Percentiles rank a stretch among this genome's conserved stretches.
Conservation (phyloP, 352 stramenopile species). For the Globisporangium middletonii region DNA sequence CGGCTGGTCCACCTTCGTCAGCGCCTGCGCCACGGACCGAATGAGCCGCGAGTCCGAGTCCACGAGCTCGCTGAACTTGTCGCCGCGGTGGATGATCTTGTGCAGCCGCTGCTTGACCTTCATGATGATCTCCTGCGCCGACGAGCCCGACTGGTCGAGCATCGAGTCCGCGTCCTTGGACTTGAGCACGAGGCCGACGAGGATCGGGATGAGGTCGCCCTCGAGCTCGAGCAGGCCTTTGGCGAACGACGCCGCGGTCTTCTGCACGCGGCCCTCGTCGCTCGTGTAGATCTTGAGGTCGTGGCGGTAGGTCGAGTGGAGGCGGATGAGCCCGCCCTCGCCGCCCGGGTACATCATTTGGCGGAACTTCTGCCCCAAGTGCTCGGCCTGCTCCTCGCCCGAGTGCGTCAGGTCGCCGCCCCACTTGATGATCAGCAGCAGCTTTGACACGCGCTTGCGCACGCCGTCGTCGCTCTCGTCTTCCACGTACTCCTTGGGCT, state of each 20-base stretch:
- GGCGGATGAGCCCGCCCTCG: slow-evolving; percentile 94
- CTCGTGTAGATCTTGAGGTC: slow-evolving; percentile 99
- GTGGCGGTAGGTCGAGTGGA: slow-evolving; percentile 99
- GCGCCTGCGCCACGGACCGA: slow-evolving; percentile 70
- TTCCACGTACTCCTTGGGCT: slow-evolving; percentile 59
- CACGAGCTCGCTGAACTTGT: slow-evolving; percentile 73
- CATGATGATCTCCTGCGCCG: slow-evolving; percentile 89
- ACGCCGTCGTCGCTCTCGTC: slow-evolving; percentile 21
- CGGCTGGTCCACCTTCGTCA: slow-evolving; percentile 86
- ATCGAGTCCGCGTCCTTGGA: slow-evolving; percentile 93
- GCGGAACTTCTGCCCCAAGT: slow-evolving; percentile 89
- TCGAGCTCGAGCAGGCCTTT: slow-evolving; percentile 99
- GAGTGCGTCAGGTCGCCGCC: slow-evolving; percentile 98
- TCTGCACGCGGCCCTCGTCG: slow-evolving; percentile 99
- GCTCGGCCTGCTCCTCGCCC: slow-evolving; percentile 94
- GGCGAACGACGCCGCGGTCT: slow-evolving; percentile 98
- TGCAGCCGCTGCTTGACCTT: slow-evolving; percentile 85
- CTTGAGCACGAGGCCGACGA: slow-evolving; percentile 92
- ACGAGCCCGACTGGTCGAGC: slow-evolving; percentile 97
- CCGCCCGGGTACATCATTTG: slow-evolving; percentile 89
- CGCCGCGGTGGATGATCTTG: slow-evolving; percentile 79
- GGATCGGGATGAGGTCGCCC: slow-evolving; percentile 98
- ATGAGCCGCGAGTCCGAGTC: slow-evolving; percentile 75
- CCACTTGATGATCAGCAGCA: slow-evolving; percentile 99
- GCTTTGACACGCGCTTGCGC: slow-evolving; percentile 63